Percentiles rank a stretch among this genome's conserved stretches.
phyloP scores from a whole-genome alignment of 108 stramenopile genomes.

The Hondaea fermentalgiana region DNA sequence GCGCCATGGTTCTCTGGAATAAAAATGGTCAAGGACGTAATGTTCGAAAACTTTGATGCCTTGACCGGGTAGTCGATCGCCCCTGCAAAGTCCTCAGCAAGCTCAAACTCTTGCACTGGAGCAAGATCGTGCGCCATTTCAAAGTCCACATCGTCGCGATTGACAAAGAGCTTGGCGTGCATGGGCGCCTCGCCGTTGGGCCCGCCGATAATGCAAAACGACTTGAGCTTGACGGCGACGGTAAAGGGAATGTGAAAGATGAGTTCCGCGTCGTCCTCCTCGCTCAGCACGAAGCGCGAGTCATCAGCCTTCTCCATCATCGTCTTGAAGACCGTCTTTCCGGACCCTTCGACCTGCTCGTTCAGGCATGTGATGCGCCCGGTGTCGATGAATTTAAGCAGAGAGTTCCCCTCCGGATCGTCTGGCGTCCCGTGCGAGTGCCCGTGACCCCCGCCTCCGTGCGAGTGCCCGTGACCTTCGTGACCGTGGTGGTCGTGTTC shows the following conservation, averaged over 20 bases:
- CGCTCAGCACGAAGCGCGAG: not conserved
- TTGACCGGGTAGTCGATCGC: constrained; percentile 18
- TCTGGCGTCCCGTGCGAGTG: not conserved
- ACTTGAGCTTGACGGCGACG: constrained; percentile 1
- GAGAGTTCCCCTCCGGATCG: constrained; percentile 17
- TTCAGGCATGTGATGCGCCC: constrained; percentile 8
- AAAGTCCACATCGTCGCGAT: constrained; percentile 31
- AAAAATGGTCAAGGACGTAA: constrained; percentile 15
- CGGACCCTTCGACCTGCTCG: not conserved
- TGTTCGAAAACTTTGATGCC: not conserved
- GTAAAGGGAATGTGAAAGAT: constrained; percentile 29
- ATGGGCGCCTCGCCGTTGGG: not conserved
- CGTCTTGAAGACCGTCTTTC: not conserved
- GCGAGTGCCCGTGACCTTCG: not conserved
- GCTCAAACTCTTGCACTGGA: not conserved
- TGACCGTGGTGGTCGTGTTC: not conserved
- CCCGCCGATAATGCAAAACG: not conserved
- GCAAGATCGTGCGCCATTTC: constrained; percentile 4
- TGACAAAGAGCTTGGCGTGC: not conserved
- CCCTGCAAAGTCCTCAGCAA: constrained; percentile 1
- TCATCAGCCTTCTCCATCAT: not conserved
- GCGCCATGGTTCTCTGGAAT: constrained; percentile 17
- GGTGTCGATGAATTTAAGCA: not conserved
- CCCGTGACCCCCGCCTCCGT: not conserved
- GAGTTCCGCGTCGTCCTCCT: constrained; percentile 23